Evolutionary conservation across 202 grass and related monocot genomes (phyloP).

Genomic region (Zoysia matrella): DNA sequence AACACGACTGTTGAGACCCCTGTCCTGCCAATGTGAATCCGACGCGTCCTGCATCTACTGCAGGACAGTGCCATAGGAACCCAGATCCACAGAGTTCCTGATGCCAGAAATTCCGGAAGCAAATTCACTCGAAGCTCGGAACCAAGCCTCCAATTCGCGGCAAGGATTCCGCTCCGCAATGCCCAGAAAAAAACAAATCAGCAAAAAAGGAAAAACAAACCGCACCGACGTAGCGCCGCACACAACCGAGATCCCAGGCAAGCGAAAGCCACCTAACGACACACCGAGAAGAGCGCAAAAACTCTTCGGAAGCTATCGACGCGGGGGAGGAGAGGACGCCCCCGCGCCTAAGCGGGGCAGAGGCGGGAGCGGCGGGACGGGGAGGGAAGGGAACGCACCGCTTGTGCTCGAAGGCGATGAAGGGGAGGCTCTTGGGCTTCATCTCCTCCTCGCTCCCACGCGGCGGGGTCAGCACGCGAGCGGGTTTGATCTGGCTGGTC

Average conservation of each 20-base stretch:
- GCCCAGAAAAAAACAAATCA: neutral
- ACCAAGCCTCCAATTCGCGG: conserved; percentile 14
- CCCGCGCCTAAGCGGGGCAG: neutral
- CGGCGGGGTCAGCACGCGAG: neutral
- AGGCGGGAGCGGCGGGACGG: neutral
- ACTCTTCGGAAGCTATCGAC: neutral
- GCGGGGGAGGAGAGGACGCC: conserved; percentile 11
- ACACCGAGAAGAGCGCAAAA: neutral
- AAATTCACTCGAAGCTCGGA: conserved; percentile 24
- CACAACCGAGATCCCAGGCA: conserved; percentile 48
- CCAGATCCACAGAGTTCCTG: conserved; percentile 51
- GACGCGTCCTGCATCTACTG: conserved; percentile 13
- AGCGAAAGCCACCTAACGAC: neutral
- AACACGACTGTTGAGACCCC: conserved; percentile 20
- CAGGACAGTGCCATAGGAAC: conserved; percentile 54
- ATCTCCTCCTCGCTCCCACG: conserved; percentile 43
- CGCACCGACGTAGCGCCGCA: conserved; percentile 4
- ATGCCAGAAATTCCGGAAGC: conserved; percentile 27
- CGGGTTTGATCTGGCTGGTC: conserved; percentile 30
- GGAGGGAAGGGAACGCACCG: conserved; percentile 53
- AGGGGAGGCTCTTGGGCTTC: conserved; percentile 92
- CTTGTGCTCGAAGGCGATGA: conserved; percentile 98
- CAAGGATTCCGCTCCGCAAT: conserved; percentile 46
- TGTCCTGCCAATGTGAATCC: neutral
- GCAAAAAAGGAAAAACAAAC: neutral